phyloP scores from a whole-genome alignment of 257 asterid species.

The Salvia splendens region DNA sequence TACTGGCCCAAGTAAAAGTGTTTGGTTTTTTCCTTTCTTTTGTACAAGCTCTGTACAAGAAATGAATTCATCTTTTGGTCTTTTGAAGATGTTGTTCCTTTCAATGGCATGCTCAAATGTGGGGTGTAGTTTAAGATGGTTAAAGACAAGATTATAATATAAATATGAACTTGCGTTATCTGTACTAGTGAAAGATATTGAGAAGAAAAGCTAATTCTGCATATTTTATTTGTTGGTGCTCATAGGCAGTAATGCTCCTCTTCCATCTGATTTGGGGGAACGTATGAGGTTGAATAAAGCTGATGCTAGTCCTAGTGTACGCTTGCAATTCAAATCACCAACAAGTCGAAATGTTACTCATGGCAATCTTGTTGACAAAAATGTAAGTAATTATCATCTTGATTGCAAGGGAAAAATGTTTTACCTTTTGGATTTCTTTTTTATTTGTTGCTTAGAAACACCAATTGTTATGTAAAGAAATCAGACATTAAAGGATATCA shows the following conservation, averaged over 20 bases:
- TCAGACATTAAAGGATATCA: not conserved
- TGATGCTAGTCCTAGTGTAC: constrained; percentile 57
- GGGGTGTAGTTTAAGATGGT: constrained; percentile 26
- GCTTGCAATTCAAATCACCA: constrained; percentile 75
- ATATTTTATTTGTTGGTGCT: constrained; percentile 31
- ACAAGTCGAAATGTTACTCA: constrained; percentile 56
- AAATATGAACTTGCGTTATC: not conserved
- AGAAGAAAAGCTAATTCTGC: constrained; percentile 25
- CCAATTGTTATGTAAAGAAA: too few relatives aligned
- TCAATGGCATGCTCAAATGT: not conserved
- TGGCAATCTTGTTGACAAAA: constrained; percentile 61
- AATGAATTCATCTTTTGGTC: not conserved
- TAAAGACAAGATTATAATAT: constrained; percentile 1
- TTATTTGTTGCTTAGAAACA: too few relatives aligned
- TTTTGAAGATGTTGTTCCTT: constrained; percentile 12
- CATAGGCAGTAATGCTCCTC: constrained; percentile 54
- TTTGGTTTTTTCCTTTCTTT: constrained; percentile 5
- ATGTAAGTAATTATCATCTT: constrained; percentile 46
- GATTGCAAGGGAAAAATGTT: too few relatives aligned
- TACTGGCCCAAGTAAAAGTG: constrained; percentile 13
- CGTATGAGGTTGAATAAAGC: constrained; percentile 58
- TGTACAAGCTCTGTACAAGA: too few relatives aligned
- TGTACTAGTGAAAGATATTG: constrained; percentile 16
- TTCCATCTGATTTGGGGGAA: constrained; percentile 60
- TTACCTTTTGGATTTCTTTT: too few relatives aligned